Evolutionary conservation across 2,329 filamentous ascomycete species (phyloP).

Genomic region (Ascomycota sp.): DNA sequence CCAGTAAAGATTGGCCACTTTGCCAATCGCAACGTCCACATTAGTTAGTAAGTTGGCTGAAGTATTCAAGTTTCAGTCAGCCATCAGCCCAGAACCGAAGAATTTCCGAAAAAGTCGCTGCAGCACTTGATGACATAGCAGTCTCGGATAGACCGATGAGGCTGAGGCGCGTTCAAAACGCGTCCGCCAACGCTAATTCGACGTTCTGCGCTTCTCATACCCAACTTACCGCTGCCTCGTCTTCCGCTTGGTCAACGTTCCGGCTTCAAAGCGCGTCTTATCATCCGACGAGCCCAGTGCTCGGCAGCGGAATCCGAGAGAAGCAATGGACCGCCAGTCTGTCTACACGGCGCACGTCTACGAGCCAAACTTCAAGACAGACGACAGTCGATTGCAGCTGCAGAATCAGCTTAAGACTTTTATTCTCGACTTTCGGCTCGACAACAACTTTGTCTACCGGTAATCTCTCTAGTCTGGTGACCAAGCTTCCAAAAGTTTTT

Average conservation of each 20-base stretch:
- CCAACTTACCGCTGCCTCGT: constrained; percentile 3
- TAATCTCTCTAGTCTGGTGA: constrained; percentile 15
- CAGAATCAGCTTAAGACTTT: constrained; percentile 72
- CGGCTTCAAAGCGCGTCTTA: no score
- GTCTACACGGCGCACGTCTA: constrained; percentile 71
- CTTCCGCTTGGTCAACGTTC: background rate
- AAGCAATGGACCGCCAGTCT: constrained; percentile 62
- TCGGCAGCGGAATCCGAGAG: constrained; percentile 1
- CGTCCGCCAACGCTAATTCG: constrained; percentile 1
- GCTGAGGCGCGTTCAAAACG: constrained; percentile 1
- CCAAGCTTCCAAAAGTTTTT: background rate
- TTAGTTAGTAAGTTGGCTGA: background rate
- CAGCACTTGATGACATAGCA: no score
- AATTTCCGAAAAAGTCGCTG: constrained; percentile 2
- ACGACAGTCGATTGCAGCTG: constrained; percentile 48
- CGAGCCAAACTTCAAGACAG: constrained; percentile 38
- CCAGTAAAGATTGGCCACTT: background rate
- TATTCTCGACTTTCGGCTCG: constrained; percentile 77
- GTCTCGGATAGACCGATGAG: no score
- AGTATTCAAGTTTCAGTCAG: background rate
- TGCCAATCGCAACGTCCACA: background rate
- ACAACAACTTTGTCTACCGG: constrained; percentile 91
- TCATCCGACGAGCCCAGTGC: no score
- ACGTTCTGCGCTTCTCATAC: no score
- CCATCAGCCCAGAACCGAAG: constrained; percentile 2